A percentile compares a stretch with the other conserved stretches of the same genome.
Evolutionary conservation across 805 yeast species (phyloP).

Genomic region (Blastobotrys peoriensis): DNA sequence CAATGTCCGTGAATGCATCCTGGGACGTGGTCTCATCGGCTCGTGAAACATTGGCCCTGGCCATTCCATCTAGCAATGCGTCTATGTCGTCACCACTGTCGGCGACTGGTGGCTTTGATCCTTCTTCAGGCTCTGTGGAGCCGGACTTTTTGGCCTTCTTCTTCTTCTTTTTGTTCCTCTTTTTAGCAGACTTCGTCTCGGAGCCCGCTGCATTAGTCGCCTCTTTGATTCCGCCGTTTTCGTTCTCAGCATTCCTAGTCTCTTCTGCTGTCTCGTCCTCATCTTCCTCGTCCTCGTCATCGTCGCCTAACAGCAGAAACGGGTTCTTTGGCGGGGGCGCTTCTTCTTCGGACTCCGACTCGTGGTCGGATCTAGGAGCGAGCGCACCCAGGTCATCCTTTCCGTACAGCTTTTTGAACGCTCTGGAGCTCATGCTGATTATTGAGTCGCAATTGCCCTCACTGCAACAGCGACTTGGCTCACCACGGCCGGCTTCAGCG

Average conservation of each 20-base stretch:
- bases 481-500: too few relatives aligned
- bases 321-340: constrained; percentile 2
- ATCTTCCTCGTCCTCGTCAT: constrained; percentile 4
- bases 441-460: too few relatives aligned
- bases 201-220: constrained; percentile 14
- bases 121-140: constrained; percentile 17
- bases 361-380: not conserved
- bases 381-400: constrained; percentile 1
- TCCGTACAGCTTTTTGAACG: constrained; percentile 30
- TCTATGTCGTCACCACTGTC: constrained; percentile 10
- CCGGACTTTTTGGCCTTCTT: constrained; percentile 15
- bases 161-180: constrained; percentile 20
- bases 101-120: too few relatives aligned
- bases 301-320: not conserved
- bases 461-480: too few relatives aligned
- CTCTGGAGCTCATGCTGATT: constrained; percentile 31
- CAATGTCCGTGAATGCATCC: constrained; percentile 36
- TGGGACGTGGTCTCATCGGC: constrained; percentile 22
- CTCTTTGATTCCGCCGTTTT: constrained; percentile 3
- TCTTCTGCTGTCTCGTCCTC: constrained; percentile 12
- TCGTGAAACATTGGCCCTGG: not conserved
- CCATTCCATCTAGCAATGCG: constrained; percentile 11
- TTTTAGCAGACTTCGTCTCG: constrained; percentile 22
- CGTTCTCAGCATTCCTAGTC: constrained; percentile 17
- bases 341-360: constrained; percentile 1